Evolutionary conservation across 1,284 basidiomycete genomes (phyloP).

Genomic region (Cystobasidium pallidum): DNA sequence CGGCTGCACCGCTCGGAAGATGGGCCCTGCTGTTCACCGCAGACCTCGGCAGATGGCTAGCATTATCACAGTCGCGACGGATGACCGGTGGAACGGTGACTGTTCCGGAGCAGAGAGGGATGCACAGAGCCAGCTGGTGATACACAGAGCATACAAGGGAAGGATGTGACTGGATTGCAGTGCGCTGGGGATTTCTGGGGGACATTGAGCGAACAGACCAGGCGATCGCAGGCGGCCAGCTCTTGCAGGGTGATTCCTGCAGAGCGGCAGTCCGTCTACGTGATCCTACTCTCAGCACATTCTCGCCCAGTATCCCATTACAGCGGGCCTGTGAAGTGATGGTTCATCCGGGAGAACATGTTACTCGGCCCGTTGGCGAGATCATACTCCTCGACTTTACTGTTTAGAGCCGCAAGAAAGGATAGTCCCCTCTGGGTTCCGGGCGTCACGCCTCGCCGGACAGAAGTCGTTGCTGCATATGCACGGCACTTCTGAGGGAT

Average conservation of each 20-base stretch:
- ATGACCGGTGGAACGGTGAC: conserved; percentile 1
- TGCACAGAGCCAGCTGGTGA: conserved; percentile 23
- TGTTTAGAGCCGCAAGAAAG: conserved; percentile 39
- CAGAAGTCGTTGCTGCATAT: conserved; percentile 14
- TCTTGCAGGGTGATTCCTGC: conserved; percentile 11
- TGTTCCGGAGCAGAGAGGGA: conserved; percentile 17
- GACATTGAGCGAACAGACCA: neutral
- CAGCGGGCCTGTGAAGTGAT: conserved; percentile 25
- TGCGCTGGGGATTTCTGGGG: conserved; percentile 9
- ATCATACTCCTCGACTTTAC: conserved; percentile 15
- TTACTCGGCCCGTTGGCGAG: neutral
- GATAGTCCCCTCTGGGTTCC: conserved; percentile 15
- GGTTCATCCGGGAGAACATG: conserved; percentile 14
- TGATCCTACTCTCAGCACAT: neutral
- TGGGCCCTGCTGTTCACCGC: neutral
- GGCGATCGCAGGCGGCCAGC: neutral
- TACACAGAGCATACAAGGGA: conserved; percentile 29
- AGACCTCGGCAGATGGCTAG: conserved; percentile 1
- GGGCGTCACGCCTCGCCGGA: conserved; percentile 1
- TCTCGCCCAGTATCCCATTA: neutral
- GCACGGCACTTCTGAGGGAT: conserved; percentile 16
- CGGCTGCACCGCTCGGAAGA: neutral
- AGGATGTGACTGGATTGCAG: conserved; percentile 35
- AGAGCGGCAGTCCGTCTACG: neutral
- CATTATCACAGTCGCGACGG: conserved; percentile 1